A percentile compares a stretch with the other conserved stretches of the same genome.
These are phyloP conservation scores for Pichiaceae sp. DNA, from an alignment of 1,139 yeast species.

Conservation along the genomic window DNA sequence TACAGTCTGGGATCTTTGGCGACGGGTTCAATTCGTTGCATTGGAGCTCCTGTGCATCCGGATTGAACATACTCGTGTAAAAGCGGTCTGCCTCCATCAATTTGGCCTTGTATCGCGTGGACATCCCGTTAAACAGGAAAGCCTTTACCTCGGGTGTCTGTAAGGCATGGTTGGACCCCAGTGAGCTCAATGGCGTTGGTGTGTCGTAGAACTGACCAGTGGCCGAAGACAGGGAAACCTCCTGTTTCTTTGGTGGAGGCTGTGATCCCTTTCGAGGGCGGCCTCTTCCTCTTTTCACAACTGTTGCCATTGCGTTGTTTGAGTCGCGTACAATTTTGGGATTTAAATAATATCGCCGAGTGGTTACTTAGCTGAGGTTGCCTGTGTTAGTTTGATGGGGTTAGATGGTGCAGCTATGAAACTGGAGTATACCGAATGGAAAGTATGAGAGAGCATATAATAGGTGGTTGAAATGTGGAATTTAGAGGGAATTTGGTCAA, in stretches of 20 bases:
- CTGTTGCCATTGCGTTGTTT: background rate
- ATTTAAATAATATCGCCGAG: too few species aligned
- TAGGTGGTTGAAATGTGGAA: too few species aligned
- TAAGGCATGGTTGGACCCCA: background rate
- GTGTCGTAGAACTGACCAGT: background rate
- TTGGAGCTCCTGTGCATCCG: background rate
- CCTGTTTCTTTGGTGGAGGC: background rate
- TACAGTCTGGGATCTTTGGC: background rate
- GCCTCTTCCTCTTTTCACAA: background rate
- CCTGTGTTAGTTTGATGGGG: too few species aligned
- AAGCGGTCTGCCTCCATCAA: background rate
- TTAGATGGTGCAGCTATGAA: too few species aligned
- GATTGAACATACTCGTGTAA: slow-evolving; percentile 1
- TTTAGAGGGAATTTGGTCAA: too few species aligned
- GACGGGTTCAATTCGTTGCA: background rate
- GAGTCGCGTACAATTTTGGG: too few species aligned
- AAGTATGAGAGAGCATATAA: too few species aligned
- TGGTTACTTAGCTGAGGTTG: too few species aligned
- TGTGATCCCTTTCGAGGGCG: background rate
- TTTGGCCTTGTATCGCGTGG: slow-evolving; percentile 2
- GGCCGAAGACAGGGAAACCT: background rate
- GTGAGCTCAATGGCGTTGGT: background rate
- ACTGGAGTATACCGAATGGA: too few species aligned
- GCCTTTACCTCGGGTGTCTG: slow-evolving; percentile 3
- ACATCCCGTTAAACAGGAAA: slow-evolving; percentile 3